Base-by-base conservation (phyloP, 176 grass and related monocot species). In the Thinopyrum elongatum region DNA sequence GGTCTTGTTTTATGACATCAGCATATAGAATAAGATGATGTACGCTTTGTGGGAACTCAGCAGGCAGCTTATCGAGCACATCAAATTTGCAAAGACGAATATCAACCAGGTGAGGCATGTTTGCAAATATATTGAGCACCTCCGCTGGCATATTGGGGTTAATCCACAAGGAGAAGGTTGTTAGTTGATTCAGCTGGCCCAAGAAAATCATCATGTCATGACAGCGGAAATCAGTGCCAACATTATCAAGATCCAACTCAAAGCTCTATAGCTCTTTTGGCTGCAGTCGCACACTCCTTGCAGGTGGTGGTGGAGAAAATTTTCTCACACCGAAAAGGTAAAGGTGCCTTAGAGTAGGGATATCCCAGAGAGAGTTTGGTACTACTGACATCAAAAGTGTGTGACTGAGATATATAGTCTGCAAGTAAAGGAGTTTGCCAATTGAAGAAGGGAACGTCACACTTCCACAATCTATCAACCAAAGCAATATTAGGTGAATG, bases 341-440 rank as follows among this genome's bases (percentile, higher is more conserved):
- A 34, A 34, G 5, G 6, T 34, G 27, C 12, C 63, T 5, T 58
- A 89, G 67, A 21, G 64, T n/a, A 27, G 79, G 76, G 4, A 89
- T 89, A 33, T 70, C 63, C 87, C 90, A 92, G 8, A 86, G 70
- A 1, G 68, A 82, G 21, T 41, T 41, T 25, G 86, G 90, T 23
- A 92, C 15, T n/a, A n/a, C n/a, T 12, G 77, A 16, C 3, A 35
- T 16, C 36, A 89, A 57, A 17, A 10, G 2, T 0, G 62, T 86
- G 3, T 1, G 0, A 12, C 0, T 4, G 3, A 71, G 1, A 39
- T 71, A 21, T 71, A 71, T 41, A 14, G 19, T 67, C 7, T 67
- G 65, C 1, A 67, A 19, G 29, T 67, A 67, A 33, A 67, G 29
- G 15, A 67, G 65, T 34, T 34, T 10, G 0, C 68, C 68, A 25